Percentiles rank a stretch among this genome's conserved stretches.
phyloP scores from a whole-genome alignment of 2,329 filamentous ascomycete species.

The Colletotrichum zoysiae region DNA sequence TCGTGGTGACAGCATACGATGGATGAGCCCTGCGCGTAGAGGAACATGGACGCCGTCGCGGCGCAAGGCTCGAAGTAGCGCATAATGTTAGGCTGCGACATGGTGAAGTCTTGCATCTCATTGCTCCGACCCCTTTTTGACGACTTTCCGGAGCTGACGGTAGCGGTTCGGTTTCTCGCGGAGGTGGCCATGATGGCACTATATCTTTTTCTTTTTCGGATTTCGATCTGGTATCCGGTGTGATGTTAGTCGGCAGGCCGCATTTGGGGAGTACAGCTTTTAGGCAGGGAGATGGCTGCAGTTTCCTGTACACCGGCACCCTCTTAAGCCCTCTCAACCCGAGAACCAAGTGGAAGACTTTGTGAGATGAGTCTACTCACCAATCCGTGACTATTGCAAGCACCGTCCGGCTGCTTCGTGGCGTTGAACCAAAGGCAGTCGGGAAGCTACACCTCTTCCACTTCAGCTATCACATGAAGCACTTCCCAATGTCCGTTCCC shows the following conservation, averaged over 20 bases:
- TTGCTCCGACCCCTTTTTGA: constrained; percentile 59
- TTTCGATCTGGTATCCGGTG: constrained; percentile 42
- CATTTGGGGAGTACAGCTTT: constrained; percentile 43
- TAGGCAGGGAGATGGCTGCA: constrained; percentile 44
- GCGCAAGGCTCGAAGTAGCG: constrained; percentile 86
- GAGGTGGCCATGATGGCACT: constrained; percentile 69
- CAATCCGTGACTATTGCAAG: constrained; percentile 50
- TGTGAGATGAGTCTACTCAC: constrained; percentile 57
- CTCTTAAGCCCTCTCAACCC: constrained; percentile 42
- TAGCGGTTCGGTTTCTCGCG: constrained; percentile 70
- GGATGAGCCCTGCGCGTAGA: constrained; percentile 86
- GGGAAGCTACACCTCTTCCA: constrained; percentile 51
- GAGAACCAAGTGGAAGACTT: constrained; percentile 43
- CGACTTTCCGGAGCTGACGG: constrained; percentile 68
- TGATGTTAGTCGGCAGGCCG: constrained; percentile 47
- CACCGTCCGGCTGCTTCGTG: constrained; percentile 42
- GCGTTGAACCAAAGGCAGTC: constrained; percentile 42
- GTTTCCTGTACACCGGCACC: constrained; percentile 19
- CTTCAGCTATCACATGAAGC: constrained; percentile 55
- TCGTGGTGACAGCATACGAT: constrained; percentile 94
- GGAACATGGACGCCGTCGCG: constrained; percentile 89
- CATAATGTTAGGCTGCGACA: constrained; percentile 62
- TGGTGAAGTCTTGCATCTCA: constrained; percentile 65
- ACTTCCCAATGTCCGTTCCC: constrained; percentile 49
- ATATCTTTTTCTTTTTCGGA: constrained; percentile 49